Conservation (phyloP, 1,284 basidiomycete species). For the Ceratobasidium sp. region DNA sequence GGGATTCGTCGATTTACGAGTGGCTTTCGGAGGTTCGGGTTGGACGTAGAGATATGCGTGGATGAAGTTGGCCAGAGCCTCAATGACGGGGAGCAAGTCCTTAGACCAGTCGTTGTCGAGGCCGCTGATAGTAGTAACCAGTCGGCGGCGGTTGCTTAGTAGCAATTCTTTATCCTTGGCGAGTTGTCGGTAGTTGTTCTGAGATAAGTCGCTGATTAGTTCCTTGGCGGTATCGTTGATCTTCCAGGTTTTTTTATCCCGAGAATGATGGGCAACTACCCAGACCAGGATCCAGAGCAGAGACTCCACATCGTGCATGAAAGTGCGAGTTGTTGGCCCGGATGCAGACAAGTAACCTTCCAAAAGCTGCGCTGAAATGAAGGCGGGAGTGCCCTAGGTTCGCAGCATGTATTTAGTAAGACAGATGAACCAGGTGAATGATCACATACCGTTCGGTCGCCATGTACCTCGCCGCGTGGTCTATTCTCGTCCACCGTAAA, state of each 20-base stretch:
- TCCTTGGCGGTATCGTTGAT: not conserved
- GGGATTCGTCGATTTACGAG: too few species aligned
- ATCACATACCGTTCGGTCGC: constrained; percentile 15
- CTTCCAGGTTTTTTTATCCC: not conserved
- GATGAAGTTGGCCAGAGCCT: not conserved
- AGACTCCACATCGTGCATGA: constrained; percentile 10
- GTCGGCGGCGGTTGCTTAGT: not conserved
- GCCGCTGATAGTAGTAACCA: not conserved
- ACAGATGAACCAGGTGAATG: not conserved
- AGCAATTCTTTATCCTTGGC: not conserved
- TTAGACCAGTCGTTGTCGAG: not conserved
- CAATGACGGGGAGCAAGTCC: not conserved
- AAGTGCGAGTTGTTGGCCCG: not conserved
- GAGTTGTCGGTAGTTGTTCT: not conserved
- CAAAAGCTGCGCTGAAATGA: constrained; percentile 9
- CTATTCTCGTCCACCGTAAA: constrained; percentile 13
- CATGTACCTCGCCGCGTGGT: not conserved
- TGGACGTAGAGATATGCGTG: not conserved
- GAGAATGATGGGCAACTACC: constrained; percentile 3
- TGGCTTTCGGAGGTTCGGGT: not conserved
- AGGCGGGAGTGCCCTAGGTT: constrained; percentile 12
- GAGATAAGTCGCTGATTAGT: not conserved
- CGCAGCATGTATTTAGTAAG: not conserved
- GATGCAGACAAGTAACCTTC: not conserved
- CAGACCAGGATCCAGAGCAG: constrained; percentile 19